Conservation (phyloP, 306 rosid genomes). For the Senna siamea region DNA sequence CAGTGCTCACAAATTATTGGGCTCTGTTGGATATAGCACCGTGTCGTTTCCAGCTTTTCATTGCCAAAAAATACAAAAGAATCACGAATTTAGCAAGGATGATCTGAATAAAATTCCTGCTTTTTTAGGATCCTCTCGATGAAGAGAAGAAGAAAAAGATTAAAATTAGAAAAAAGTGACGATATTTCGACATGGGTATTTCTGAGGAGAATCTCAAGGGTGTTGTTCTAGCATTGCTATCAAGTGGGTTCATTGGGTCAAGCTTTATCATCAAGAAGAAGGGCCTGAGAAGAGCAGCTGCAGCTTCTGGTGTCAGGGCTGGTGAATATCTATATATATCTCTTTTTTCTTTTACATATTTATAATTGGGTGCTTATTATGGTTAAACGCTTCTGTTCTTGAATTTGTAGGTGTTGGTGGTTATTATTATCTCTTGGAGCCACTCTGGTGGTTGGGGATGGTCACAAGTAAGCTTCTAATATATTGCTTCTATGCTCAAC, state of each 20-base stretch:
- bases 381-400: constrained; percentile 24
- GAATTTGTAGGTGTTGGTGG: constrained; percentile 77
- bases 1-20: too few relatives aligned
- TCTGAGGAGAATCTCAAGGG: constrained; percentile 66
- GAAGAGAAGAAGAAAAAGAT: constrained; percentile 47
- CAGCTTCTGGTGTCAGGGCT: constrained; percentile 76
- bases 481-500: constrained; percentile 2
- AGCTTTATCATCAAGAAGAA: constrained; percentile 87
- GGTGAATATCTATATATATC: constrained; percentile 41
- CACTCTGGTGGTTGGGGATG: constrained; percentile 92
- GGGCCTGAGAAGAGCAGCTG: constrained; percentile 85
- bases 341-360: neutral
- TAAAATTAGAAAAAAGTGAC: constrained; percentile 21
- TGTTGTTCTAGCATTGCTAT: constrained; percentile 65
- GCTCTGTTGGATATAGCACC: too few relatives aligned
- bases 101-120: constrained; percentile 41
- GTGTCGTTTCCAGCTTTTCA: constrained; percentile 31
- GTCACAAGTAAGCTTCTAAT: constrained; percentile 60
- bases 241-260: constrained; percentile 81
- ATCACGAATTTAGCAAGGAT: constrained; percentile 23
- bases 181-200: constrained; percentile 51
- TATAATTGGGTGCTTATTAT: constrained; percentile 12
- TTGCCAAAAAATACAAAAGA: too few relatives aligned
- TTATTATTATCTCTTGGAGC: constrained; percentile 79
- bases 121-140: constrained; percentile 46